Conservation (phyloP, 345 rosid species). For the Litchi chinensis region DNA sequence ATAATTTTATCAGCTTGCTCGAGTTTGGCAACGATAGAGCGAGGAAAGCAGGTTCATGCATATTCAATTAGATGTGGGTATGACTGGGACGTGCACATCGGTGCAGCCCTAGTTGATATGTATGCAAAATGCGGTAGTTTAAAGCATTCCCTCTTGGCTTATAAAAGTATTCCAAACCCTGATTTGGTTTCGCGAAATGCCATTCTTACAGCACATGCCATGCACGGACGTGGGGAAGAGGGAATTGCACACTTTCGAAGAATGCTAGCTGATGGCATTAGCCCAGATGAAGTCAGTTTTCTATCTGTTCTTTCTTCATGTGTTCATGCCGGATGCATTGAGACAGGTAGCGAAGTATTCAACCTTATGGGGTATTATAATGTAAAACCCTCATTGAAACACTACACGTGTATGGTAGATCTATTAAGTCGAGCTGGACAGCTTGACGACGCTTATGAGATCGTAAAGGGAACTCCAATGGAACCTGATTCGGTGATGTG, state of each 20-base stretch:
- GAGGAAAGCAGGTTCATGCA: conserved; percentile 58
- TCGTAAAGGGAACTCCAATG: conserved; percentile 42
- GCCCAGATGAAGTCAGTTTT: conserved; percentile 61
- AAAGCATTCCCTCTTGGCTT: conserved; percentile 33
- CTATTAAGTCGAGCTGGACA: conserved; percentile 52
- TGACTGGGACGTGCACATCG: conserved; percentile 41
- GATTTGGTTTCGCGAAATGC: conserved; percentile 54
- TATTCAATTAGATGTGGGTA: conserved; percentile 38
- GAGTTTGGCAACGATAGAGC: conserved; percentile 42
- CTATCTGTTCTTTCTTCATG: conserved; percentile 56
- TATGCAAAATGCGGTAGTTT: conserved; percentile 60
- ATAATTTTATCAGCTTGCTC: conserved; percentile 57
- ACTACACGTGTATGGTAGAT: conserved; percentile 64
- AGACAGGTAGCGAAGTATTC: conserved; percentile 41
- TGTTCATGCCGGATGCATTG: conserved; percentile 50
- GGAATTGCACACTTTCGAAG: conserved; percentile 46
- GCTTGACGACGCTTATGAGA: conserved; percentile 45
- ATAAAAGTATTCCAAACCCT: conserved; percentile 37
- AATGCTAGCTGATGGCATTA: conserved; percentile 40
- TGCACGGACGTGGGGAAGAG: conserved; percentile 55
- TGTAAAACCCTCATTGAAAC: conserved; percentile 44
- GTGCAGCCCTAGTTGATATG: conserved; percentile 61
- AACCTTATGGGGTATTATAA: conserved; percentile 41
- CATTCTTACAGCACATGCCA: conserved; percentile 55
- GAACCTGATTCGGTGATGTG: conserved; percentile 57